These are phyloP conservation scores for Trichophaea hybrida DNA, from an alignment of 2,329 filamentous ascomycete species.

Conservation along the genomic window DNA sequence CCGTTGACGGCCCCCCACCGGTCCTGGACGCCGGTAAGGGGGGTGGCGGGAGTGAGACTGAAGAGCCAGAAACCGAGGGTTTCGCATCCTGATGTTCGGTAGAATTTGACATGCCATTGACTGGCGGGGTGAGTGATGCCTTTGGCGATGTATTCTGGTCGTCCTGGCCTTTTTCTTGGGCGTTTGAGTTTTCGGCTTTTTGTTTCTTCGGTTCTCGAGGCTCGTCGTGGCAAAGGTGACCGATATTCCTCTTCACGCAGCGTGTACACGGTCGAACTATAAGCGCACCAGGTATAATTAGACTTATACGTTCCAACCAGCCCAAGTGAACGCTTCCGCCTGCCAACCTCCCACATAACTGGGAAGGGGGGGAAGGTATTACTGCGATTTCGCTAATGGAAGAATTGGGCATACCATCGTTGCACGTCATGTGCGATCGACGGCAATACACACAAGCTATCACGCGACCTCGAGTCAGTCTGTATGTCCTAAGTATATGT, in stretches of 20 bases:
- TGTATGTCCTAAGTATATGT: constrained; percentile 17
- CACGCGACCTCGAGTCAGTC: constrained; percentile 35
- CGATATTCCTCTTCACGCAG: constrained; percentile 97
- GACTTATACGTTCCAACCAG: not conserved
- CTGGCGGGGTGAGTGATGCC: constrained; percentile 35
- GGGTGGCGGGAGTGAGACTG: constrained; percentile 38
- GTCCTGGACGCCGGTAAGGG: constrained; percentile 26
- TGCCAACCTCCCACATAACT: constrained; percentile 11
- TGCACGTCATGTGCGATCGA: constrained; percentile 89
- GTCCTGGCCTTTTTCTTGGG: constrained; percentile 26
- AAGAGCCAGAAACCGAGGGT: constrained; percentile 38
- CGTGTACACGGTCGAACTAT: constrained; percentile 80
- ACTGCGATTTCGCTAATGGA: constrained; percentile 15
- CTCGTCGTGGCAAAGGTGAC: constrained; percentile 95
- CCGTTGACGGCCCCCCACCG: constrained; percentile 22
- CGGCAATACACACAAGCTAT: constrained; percentile 79
- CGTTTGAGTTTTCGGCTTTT: constrained; percentile 42
- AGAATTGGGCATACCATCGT: constrained; percentile 32
- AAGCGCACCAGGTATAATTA: not conserved
- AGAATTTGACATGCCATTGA: constrained; percentile 40
- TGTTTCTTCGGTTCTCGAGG: constrained; percentile 77
- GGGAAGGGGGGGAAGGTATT: not conserved
- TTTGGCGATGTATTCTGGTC: constrained; percentile 35
- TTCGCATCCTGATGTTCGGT: constrained; percentile 42
- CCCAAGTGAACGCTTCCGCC: constrained; percentile 21